These are phyloP conservation scores for Puccinia polysora DNA, from an alignment of 1,284 basidiomycete species.

Conservation along the genomic window DNA sequence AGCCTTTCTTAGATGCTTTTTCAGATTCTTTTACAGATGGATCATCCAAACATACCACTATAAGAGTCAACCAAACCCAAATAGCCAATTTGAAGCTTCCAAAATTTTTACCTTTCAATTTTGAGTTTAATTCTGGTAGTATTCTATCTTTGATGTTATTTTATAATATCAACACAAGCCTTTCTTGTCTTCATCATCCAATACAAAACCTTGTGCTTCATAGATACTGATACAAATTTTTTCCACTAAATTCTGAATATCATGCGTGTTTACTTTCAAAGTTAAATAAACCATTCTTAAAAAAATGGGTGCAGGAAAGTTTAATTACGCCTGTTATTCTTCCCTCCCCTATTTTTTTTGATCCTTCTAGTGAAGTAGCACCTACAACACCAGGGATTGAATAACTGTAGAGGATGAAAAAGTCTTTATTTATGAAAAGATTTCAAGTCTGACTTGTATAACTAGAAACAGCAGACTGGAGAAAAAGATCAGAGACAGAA, in stretches of 20 bases:
- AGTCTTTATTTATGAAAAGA: too few species aligned
- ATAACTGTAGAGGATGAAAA: too few species aligned
- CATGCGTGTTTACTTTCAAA: slow-evolving; percentile 42
- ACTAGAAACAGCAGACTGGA: too few species aligned
- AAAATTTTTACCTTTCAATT: slow-evolving; percentile 19
- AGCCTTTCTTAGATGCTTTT: too few species aligned
- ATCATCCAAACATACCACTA: too few species aligned
- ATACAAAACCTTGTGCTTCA: neutral
- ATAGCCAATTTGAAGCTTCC: too few species aligned
- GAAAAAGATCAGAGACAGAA: too few species aligned
- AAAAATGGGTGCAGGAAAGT: slow-evolving; percentile 32
- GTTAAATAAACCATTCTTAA: slow-evolving; percentile 29
- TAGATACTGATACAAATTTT: neutral
- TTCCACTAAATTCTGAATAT: neutral
- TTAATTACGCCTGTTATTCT: slow-evolving; percentile 22
- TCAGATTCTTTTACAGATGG: too few species aligned
- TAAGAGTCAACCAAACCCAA: too few species aligned
- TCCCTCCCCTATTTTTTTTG: neutral
- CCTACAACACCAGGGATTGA: too few species aligned
- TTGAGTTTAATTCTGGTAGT: slow-evolving; percentile 9
- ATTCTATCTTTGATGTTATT: slow-evolving; percentile 38
- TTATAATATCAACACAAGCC: slow-evolving; percentile 15
- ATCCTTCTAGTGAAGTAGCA: neutral
- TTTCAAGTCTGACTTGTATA: too few species aligned
- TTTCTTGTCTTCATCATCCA: neutral